Conservation (phyloP, 768 basidiomycete genomes). For the Psilocybe azurescens region DNA sequence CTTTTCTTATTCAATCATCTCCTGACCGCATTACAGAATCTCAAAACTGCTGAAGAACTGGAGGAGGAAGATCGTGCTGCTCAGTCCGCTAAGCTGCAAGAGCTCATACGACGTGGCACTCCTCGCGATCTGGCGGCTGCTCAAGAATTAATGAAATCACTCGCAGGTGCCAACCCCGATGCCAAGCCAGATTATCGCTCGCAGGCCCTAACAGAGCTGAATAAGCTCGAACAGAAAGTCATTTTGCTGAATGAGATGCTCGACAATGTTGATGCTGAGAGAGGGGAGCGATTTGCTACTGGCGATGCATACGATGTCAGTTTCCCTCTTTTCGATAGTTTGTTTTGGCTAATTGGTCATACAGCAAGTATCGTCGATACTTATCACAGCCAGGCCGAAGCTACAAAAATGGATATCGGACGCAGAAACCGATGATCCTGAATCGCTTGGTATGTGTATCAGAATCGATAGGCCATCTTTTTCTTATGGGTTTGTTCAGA, state of each 20-base stretch:
- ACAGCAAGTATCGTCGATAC: slow-evolving; percentile 89
- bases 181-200: slow-evolving; percentile 92
- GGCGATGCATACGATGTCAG: slow-evolving; percentile 94
- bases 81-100: slow-evolving; percentile 97
- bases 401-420: slow-evolving; percentile 98
- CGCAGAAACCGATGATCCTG: slow-evolving; percentile 87
- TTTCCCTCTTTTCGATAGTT: slow-evolving; percentile 14
- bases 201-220: slow-evolving; percentile 88
- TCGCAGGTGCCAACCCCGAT: slow-evolving; percentile 95
- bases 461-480: background rate
- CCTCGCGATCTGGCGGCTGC: slow-evolving; percentile 95
- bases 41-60: slow-evolving; percentile 95
- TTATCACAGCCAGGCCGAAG: slow-evolving; percentile 85
- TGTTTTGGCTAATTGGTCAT: slow-evolving; percentile 1
- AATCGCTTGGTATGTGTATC: slow-evolving; percentile 74
- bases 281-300: slow-evolving; percentile 79
- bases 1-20: background rate
- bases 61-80: slow-evolving; percentile 95
- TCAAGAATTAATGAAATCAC: slow-evolving; percentile 95
- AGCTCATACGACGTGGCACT: slow-evolving; percentile 94
- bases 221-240: slow-evolving; percentile 94
- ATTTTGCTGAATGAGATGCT: slow-evolving; percentile 97
- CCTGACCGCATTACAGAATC: slow-evolving; percentile 53
- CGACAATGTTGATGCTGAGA: slow-evolving; percentile 79
- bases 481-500: slow-evolving; percentile 47